Conservation (phyloP, 2,329 filamentous ascomycete species). For the Elsinoe necatrix region DNA sequence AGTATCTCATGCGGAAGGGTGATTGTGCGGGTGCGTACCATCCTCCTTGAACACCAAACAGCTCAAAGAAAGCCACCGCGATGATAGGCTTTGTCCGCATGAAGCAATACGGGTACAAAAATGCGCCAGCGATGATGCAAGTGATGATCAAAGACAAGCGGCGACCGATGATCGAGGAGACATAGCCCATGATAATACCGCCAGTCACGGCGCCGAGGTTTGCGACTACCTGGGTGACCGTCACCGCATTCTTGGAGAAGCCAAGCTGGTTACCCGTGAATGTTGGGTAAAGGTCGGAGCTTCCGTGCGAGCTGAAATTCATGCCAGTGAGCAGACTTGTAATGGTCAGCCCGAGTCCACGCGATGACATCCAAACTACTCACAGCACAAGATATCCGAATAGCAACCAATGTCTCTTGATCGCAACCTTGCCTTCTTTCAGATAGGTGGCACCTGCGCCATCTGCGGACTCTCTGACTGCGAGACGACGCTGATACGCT, state of each 20-base stretch:
- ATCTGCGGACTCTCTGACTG: conserved; percentile 51
- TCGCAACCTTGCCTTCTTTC: conserved; percentile 65
- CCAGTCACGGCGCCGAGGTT: conserved; percentile 43
- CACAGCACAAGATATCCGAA: conserved; percentile 68
- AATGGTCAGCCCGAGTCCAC: not conserved
- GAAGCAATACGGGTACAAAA: conserved; percentile 79
- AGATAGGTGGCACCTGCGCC: conserved; percentile 61
- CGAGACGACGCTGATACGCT: conserved; percentile 59
- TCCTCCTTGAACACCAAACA: conserved; percentile 40
- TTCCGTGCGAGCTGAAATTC: conserved; percentile 63
- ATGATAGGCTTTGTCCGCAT: conserved; percentile 55
- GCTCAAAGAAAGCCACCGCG: conserved; percentile 73
- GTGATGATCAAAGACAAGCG: conserved; percentile 41
- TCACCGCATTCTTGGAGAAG: conserved; percentile 42
- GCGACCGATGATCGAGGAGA: conserved; percentile 39
- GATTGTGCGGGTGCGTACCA: conserved; percentile 20
- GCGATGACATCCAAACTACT: not conserved
- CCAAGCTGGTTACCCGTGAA: conserved; percentile 51
- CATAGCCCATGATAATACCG: conserved; percentile 40
- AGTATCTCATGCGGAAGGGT: not conserved
- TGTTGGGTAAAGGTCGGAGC: conserved; percentile 41
- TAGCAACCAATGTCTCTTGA: conserved; percentile 72
- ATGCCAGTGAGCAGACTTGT: conserved; percentile 69
- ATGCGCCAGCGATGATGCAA: conserved; percentile 58
- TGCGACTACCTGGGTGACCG: conserved; percentile 43